Evolutionary conservation across 2,329 filamentous ascomycete genomes (phyloP).

Genomic region (Penicillium sp.): DNA sequence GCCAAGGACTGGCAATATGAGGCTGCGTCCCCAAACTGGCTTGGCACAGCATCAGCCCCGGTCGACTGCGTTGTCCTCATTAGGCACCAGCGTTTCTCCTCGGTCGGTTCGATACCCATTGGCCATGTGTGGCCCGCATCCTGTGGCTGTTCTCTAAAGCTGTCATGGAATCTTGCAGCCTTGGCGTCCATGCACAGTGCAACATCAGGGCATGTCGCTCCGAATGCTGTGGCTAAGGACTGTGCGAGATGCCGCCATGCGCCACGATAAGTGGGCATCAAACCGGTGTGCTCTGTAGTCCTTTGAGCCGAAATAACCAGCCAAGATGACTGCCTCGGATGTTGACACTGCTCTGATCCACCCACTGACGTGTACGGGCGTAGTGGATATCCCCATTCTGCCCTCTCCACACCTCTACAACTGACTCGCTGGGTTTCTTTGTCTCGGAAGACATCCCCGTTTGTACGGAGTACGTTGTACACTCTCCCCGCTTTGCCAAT

Average conservation of each 20-base stretch:
- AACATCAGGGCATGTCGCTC: conserved; percentile 9
- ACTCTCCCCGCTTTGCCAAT: conserved; percentile 4
- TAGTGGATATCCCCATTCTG: not conserved
- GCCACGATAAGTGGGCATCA: conserved; percentile 11
- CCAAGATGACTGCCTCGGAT: not conserved
- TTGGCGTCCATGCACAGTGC: conserved; percentile 16
- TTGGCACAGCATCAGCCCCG: conserved; percentile 2
- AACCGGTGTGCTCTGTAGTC: not conserved
- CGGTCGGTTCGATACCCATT: not conserved
- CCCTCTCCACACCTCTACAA: not conserved
- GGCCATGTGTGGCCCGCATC: not conserved
- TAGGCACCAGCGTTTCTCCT: conserved; percentile 20
- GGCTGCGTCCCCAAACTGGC: conserved; percentile 6
- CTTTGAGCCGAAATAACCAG: not conserved
- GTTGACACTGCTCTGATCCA: not conserved
- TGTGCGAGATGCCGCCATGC: conserved; percentile 9
- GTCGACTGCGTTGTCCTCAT: not conserved
- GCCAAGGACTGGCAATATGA: conserved; percentile 12
- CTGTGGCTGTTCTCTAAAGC: conserved; percentile 3
- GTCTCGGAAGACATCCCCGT: not conserved
- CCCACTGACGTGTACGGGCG: not conserved
- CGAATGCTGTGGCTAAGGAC: conserved; percentile 14
- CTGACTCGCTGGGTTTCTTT: not conserved
- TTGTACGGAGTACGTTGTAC: not conserved
- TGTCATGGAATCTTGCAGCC: conserved; percentile 2